A percentile compares a stretch with the other conserved stretches of the same genome.
These are phyloP conservation scores for Fusarium sp. DNA, from an alignment of 2,329 filamentous ascomycete genomes.

Conservation along the genomic window DNA sequence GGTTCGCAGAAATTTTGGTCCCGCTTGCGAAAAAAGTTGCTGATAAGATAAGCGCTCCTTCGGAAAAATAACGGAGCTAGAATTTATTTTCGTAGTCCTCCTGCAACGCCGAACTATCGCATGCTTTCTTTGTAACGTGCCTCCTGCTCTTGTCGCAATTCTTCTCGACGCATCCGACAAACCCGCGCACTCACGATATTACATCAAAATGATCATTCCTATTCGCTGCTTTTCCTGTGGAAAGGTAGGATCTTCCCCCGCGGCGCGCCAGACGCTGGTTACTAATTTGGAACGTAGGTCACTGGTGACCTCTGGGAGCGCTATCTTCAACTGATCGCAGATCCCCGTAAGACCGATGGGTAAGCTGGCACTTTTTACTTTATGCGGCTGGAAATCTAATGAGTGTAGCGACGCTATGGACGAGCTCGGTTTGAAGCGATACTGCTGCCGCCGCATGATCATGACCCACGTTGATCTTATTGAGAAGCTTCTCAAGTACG, in stretches of 20 bases:
- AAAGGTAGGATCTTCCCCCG: constrained; percentile 71
- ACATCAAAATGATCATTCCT: constrained; percentile 89
- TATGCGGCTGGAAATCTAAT: constrained; percentile 36
- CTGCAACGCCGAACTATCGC: constrained; percentile 24
- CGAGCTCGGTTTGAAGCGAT: constrained; percentile 88
- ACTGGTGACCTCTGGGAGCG: constrained; percentile 97
- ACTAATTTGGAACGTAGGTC: constrained; percentile 67
- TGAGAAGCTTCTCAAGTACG: constrained; percentile 94
- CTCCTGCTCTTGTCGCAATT: constrained; percentile 36
- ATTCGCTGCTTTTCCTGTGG: constrained; percentile 99
- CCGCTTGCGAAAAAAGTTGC: constrained; percentile 44
- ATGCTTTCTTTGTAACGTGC: constrained; percentile 29
- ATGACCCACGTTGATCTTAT: constrained; percentile 99
- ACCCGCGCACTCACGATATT: constrained; percentile 21
- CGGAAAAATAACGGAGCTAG: constrained; percentile 45
- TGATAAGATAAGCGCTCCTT: constrained; percentile 51
- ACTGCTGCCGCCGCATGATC: constrained; percentile 99
- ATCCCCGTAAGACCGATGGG: constrained; percentile 74
- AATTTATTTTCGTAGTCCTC: constrained; percentile 39
- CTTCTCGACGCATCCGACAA: constrained; percentile 11
- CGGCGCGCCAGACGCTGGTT: constrained; percentile 13
- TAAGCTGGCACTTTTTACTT: constrained; percentile 51
- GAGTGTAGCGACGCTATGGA: constrained; percentile 87
- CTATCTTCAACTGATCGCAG: constrained; percentile 87
- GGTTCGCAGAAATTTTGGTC: constrained; percentile 51